phyloP scores from a whole-genome alignment of 805 yeast species.

The Wickerhamiella azyma region DNA sequence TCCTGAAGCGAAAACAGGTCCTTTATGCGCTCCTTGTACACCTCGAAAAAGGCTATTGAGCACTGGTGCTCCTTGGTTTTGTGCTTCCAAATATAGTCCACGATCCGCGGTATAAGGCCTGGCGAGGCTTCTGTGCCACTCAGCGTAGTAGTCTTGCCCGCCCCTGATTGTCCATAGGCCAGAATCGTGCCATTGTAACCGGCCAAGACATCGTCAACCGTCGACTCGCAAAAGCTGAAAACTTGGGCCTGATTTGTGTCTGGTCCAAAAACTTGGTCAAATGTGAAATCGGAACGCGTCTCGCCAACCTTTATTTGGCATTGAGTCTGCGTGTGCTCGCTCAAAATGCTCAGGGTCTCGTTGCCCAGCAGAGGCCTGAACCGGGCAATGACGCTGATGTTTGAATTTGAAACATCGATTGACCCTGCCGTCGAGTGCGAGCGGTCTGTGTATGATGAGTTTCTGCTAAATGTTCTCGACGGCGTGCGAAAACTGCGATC shows the following conservation, averaged over 20 bases:
- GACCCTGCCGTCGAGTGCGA: conserved; percentile 5
- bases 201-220: conserved; percentile 52
- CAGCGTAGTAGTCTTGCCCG: conserved; percentile 70
- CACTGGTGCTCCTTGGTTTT: conserved; percentile 40
- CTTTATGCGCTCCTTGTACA: conserved; percentile 61
- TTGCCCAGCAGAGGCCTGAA: conserved; percentile 46
- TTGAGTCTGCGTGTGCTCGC: conserved; percentile 1
- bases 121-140: conserved; percentile 41
- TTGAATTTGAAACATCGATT: conserved; percentile 11
- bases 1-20: conserved; percentile 44
- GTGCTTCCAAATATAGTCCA: conserved; percentile 47
- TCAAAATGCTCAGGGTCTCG: conserved; percentile 5
- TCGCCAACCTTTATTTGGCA: conserved; percentile 17
- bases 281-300: conserved; percentile 33
- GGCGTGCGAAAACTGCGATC: conserved; percentile 8
- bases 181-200: conserved; percentile 71
- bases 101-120: conserved; percentile 65
- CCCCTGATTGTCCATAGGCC: conserved; percentile 69
- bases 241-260: conserved; percentile 41
- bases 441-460: conserved; percentile 2
- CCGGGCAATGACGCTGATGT: conserved; percentile 58
- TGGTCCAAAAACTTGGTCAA: conserved; percentile 50
- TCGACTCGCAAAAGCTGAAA: conserved; percentile 43
- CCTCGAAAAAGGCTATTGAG: conserved; percentile 63
- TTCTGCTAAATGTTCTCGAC: conserved; percentile 6